Evolutionary conservation across 169 alveolate genomes (phyloP).

Genomic region (Plasmodium inui): DNA sequence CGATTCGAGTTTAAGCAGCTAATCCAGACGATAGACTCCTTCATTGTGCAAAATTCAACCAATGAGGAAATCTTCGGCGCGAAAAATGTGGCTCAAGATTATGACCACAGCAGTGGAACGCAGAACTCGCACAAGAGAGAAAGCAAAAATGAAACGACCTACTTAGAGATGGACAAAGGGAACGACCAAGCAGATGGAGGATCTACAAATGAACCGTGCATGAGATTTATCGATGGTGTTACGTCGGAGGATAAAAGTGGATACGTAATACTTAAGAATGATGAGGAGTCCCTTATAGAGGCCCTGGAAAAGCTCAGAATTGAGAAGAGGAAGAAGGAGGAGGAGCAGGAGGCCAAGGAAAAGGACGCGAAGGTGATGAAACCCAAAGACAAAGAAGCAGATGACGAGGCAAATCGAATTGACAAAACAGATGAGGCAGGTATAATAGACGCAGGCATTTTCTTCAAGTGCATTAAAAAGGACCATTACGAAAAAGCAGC

Average conservation of each 20-base stretch:
- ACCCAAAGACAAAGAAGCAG: background rate
- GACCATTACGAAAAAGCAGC: conserved; percentile 45
- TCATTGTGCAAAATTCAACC: conserved; percentile 28
- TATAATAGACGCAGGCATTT: conserved; percentile 26
- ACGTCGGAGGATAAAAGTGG: conserved; percentile 9
- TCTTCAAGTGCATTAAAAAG: conserved; percentile 46
- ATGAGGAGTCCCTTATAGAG: conserved; percentile 61
- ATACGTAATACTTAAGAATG: conserved; percentile 46
- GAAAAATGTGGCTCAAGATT: background rate
- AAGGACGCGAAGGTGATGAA: background rate
- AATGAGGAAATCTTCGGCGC: background rate
- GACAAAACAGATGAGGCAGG: background rate
- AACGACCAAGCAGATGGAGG: background rate
- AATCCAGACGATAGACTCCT: conserved; percentile 35
- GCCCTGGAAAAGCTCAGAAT: conserved; percentile 54
- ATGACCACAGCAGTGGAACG: background rate
- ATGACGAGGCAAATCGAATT: background rate
- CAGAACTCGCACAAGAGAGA: background rate
- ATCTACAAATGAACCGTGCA: background rate
- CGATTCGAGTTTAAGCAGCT: conserved; percentile 22
- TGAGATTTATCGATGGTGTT: conserved; percentile 23
- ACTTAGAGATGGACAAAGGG: background rate
- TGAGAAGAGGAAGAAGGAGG: conserved; percentile 17
- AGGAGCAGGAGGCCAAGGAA: background rate
- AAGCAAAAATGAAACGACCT: background rate